phyloP scores from a whole-genome alignment of 2,329 filamentous ascomycete species.

The Tolypocladium amazonense region DNA sequence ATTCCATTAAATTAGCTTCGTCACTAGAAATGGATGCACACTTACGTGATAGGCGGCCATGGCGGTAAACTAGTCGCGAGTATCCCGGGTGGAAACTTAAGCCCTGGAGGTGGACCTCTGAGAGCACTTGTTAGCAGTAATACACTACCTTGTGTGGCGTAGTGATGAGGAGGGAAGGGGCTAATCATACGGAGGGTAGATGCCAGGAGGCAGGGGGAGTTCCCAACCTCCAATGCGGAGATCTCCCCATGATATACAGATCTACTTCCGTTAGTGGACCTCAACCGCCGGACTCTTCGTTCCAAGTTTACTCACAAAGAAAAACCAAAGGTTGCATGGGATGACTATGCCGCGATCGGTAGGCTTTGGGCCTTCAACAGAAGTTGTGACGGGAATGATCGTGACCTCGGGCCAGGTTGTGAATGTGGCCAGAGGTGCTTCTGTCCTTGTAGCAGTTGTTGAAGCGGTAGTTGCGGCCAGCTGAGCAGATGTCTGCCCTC shows the following conservation, averaged over 20 bases:
- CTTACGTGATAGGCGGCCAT: not conserved
- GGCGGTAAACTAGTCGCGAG: not conserved
- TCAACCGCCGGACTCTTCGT: no score
- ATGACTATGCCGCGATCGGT: not conserved
- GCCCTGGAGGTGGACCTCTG: not conserved
- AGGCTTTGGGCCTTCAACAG: not conserved
- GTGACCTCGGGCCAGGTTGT: not conserved
- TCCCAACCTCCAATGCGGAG: not conserved
- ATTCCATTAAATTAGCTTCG: not conserved
- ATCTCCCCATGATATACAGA: not conserved
- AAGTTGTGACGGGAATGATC: not conserved
- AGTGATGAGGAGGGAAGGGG: no score
- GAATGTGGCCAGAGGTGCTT: not conserved
- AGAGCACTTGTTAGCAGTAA: not conserved
- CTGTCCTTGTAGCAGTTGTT: not conserved
- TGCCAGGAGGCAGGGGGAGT: not conserved
- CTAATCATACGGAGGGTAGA: not conserved
- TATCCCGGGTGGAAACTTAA: not conserved
- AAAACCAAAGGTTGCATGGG: not conserved
- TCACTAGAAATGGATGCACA: no score
- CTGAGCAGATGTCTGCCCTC: not conserved
- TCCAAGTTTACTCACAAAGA: not conserved
- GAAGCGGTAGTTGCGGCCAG: not conserved
- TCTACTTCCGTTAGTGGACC: not conserved
- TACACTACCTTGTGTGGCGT: no score